Conservation (phyloP, 129 eudicot species). For the Helichrysum umbraculigerum region DNA sequence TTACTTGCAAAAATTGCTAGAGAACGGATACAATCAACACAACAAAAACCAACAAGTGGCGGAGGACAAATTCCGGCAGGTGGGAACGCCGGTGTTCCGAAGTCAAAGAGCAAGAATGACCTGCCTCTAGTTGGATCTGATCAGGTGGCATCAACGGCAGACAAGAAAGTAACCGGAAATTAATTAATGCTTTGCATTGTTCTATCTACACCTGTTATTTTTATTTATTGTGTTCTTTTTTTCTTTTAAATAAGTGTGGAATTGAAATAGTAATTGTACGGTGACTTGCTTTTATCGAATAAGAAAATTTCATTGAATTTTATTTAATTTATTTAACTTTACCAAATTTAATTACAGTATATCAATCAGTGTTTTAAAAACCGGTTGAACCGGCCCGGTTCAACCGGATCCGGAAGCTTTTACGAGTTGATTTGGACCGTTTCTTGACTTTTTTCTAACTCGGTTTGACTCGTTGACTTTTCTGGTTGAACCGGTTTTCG, state of each 20-base stretch:
- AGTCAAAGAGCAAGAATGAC: background rate
- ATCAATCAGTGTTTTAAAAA: too few species aligned
- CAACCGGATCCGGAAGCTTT: too few species aligned
- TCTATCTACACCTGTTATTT: background rate
- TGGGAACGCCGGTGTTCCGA: background rate
- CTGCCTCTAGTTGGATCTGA: background rate
- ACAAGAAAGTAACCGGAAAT: background rate
- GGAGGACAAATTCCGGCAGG: background rate
- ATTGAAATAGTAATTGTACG: too few species aligned
- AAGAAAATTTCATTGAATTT: too few species aligned
- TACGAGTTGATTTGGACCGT: too few species aligned
- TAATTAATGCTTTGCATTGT: background rate
- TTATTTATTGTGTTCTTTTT: background rate
- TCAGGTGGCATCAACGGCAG: background rate
- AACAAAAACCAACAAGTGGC: background rate
- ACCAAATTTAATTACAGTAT: too few species aligned
- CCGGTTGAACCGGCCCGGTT: too few species aligned
- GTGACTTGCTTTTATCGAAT: too few species aligned
- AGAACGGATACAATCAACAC: background rate
- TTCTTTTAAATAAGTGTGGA: background rate
- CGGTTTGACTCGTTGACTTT: too few species aligned
- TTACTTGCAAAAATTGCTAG: constrained; percentile 42
- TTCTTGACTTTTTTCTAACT: too few species aligned
- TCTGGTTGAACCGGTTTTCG: too few species aligned
- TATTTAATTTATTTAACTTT: too few species aligned